phyloP scores from a whole-genome alignment of 306 rosid genomes.

The Trifolium repens region DNA sequence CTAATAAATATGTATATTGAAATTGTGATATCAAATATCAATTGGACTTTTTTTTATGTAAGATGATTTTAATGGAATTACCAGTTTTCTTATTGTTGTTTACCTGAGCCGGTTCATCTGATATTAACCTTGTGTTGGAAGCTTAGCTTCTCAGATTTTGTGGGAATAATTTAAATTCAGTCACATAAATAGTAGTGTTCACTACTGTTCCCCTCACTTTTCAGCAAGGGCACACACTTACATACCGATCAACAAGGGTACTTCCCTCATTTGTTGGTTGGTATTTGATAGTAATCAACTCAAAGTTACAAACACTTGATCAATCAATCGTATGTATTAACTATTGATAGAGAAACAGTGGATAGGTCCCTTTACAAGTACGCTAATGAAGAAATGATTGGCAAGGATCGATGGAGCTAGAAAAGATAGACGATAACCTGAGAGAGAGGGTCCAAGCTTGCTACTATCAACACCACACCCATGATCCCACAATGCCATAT shows the following conservation, averaged over 20 bases:
- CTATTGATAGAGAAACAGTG: neutral
- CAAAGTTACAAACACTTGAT: neutral
- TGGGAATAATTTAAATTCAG: conserved; percentile 13
- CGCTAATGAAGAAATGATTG: neutral
- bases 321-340: neutral
- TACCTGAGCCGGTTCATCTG: conserved; percentile 9
- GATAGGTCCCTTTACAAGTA: neutral
- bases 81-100: conserved; percentile 9
- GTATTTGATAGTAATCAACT: neutral
- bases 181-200: neutral
- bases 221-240: neutral
- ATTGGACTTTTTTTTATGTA: neutral
- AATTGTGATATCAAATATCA: neutral
- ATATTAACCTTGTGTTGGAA: conserved; percentile 3
- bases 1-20: neutral
- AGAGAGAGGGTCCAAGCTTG: neutral
- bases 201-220: neutral
- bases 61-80: neutral
- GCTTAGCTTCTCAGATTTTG: neutral
- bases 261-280: neutral
- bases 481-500: neutral
- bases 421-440: neutral
- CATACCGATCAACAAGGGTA: neutral
- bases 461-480: neutral
- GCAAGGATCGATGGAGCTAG: too few relatives aligned